phyloP scores from a whole-genome alignment of 202 grass and related monocot species.

The Dendrocalamus latiflorus region DNA sequence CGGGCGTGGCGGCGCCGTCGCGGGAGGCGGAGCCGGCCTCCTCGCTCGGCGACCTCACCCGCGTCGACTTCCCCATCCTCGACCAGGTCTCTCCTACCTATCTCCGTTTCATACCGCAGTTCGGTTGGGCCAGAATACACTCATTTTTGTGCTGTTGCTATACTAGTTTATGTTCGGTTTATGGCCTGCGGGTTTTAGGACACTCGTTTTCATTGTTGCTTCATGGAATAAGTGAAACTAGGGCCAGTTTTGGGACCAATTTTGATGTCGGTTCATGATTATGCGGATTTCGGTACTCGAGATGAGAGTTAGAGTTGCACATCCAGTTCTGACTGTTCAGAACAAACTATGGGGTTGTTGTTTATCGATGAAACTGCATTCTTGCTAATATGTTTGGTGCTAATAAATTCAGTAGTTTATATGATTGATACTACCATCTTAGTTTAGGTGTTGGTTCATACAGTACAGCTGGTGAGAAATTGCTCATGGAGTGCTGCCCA shows the following conservation, averaged over 20 bases:
- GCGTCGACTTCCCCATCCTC: slow-evolving; percentile 71
- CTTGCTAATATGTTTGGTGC: too few species aligned
- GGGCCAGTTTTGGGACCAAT: background rate
- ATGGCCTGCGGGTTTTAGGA: background rate
- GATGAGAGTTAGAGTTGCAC: background rate
- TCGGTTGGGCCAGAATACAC: background rate
- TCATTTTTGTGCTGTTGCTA: background rate
- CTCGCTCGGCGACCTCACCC: slow-evolving; percentile 58
- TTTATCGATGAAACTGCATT: background rate
- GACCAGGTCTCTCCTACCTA: slow-evolving; percentile 39
- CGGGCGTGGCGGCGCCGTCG: slow-evolving; percentile 28
- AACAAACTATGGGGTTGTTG: background rate
- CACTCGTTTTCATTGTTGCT: background rate
- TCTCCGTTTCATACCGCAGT: background rate
- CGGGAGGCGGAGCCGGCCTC: slow-evolving; percentile 30
- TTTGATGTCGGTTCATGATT: background rate
- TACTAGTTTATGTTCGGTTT: background rate
- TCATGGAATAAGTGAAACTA: background rate
- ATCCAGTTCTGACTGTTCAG: background rate
- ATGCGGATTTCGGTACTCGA: background rate
- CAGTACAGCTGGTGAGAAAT: background rate
- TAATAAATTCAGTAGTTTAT: background rate
- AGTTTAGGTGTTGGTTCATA: background rate
- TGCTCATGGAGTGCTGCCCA: background rate
- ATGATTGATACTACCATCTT: background rate